These are phyloP conservation scores for Boletus edulis DNA, from an alignment of 768 basidiomycete species.

Conservation along the genomic window DNA sequence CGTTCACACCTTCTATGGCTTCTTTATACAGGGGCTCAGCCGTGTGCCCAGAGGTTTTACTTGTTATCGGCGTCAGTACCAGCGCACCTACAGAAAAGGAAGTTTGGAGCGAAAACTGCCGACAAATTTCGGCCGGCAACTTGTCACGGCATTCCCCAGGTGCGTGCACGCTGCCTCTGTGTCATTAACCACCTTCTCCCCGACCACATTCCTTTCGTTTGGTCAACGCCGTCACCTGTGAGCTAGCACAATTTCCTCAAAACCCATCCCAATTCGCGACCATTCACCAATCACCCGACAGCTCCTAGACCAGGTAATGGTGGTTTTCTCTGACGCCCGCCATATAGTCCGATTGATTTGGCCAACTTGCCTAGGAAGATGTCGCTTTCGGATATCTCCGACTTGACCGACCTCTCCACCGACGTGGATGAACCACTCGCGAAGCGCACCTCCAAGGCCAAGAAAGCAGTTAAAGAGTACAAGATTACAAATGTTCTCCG, in stretches of 20 bases:
- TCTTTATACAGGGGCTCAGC: background rate
- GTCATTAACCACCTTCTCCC: background rate
- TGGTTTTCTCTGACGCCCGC: background rate
- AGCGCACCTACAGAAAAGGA: constrained; percentile 11
- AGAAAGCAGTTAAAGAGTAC: constrained; percentile 30
- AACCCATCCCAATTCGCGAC: background rate
- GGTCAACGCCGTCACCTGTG: background rate
- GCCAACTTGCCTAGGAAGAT: constrained; percentile 12
- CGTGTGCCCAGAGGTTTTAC: background rate
- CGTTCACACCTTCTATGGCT: background rate
- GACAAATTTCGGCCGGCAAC: constrained; percentile 12
- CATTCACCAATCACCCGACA: background rate
- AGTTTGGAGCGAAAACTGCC: constrained; percentile 12
- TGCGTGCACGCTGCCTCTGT: background rate
- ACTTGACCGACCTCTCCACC: constrained; percentile 46
- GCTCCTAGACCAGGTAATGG: background rate
- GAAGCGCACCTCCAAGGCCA: constrained; percentile 17
- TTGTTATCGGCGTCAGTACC: background rate
- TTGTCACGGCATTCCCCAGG: constrained; percentile 8
- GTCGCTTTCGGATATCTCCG: constrained; percentile 43
- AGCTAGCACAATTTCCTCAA: background rate
- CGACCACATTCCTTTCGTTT: background rate
- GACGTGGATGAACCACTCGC: constrained; percentile 37
- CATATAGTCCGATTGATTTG: background rate
- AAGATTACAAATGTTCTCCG: constrained; percentile 33